Evolutionary conservation across 345 rosid species (phyloP), one percentile per base, ranked within the genome.

Genomic region (Zanthoxylum bungeanum): DNA sequence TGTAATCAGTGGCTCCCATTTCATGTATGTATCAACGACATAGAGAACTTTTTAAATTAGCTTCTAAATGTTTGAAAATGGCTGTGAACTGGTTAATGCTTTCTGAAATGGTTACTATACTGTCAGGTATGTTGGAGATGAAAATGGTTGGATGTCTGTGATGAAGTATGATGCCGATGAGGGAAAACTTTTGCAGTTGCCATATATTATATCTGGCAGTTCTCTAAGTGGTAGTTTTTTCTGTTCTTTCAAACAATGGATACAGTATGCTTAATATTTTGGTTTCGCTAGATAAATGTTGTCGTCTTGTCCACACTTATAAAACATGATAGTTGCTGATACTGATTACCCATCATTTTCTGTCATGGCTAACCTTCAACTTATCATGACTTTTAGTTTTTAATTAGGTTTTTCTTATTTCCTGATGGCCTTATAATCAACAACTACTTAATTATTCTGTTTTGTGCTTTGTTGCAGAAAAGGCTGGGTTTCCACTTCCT

Each of bases 51-150:
- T 27, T 66, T 64, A 50, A 39, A 25, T 78, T 66, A 51, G 33
- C 61, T 68, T 25, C 66, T 53, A 67, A 17, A 34, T 25, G 33
- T 46, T 47, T 68, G 57, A 37, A 60, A 70, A 56, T 68, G 72
- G 63, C 69, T 78, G 28, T 40, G 51, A 66, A 14, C 47, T 64
- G 47, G 46, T 25, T 61, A 37, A 47, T 67, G 73, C 30, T 78
- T 25, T 68, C 34, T 60, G 60, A 31, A 7, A 67, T 64, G 60
- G n/a, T 72, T 58, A 12, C 28, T 75, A 69, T 53, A 22, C 12
- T 6, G 33, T 34, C 82, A 89, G 94, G 80, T 83, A 78, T 67
- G 47, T 89, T 33, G 92, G 92, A 53, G 92, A 89, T 68, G 87
- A 87, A 46, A 60, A 73, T 77, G 94, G 92, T 49, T 60, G 60